Evolutionary conservation across 2,329 filamentous ascomycete genomes (phyloP).

Genomic region (Xylaria sp.): DNA sequence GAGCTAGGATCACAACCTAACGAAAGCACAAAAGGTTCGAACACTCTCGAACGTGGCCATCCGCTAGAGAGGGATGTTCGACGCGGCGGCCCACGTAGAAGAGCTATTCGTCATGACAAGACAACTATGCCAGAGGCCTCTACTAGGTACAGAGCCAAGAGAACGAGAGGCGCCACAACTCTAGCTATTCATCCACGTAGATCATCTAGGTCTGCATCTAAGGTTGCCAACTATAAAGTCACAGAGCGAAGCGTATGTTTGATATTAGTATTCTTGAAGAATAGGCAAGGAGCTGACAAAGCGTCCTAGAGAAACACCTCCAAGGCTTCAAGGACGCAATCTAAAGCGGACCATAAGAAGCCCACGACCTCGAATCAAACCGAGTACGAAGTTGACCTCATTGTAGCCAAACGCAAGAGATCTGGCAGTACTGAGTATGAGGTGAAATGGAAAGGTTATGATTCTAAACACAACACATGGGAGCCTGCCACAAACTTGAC

Average conservation of each 20-base stretch:
- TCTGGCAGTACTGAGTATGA: slow-evolving; percentile 53
- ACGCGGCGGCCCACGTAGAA: slow-evolving; percentile 6
- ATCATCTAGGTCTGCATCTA: slow-evolving; percentile 37
- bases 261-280: not conserved
- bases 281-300: slow-evolving; percentile 22
- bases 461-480: slow-evolving; percentile 62
- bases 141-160: not conserved
- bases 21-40: not conserved
- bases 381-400: slow-evolving; percentile 60
- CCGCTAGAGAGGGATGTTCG: not conserved
- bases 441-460: slow-evolving; percentile 66
- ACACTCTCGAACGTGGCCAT: too few relatives aligned
- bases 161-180: slow-evolving; percentile 10
- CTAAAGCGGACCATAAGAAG: slow-evolving; percentile 23
- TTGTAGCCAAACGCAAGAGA: slow-evolving; percentile 55
- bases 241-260: slow-evolving; percentile 35
- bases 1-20: not conserved
- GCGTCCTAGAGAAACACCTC: slow-evolving; percentile 24
- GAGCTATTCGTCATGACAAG: not conserved
- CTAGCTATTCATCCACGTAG: slow-evolving; percentile 15
- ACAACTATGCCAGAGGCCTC: not conserved
- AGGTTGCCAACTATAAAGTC: slow-evolving; percentile 34
- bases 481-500: slow-evolving; percentile 60
- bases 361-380: slow-evolving; percentile 4
- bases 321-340: slow-evolving; percentile 6